Conservation (phyloP, 345 rosid species). For the Cochlearia excelsa region DNA sequence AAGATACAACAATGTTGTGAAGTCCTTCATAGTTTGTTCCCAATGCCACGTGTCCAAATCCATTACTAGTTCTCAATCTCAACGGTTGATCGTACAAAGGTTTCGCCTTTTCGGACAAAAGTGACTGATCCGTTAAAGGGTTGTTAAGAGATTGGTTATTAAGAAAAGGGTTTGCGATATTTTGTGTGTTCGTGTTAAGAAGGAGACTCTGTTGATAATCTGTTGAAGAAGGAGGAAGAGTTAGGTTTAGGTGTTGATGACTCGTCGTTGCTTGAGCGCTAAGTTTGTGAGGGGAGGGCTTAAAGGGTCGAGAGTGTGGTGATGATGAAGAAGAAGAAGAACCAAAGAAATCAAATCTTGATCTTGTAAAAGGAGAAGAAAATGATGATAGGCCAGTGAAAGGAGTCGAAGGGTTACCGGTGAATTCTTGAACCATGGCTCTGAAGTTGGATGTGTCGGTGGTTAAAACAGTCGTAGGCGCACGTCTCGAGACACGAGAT, state of each 20-base stretch:
- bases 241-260: constrained; percentile 11
- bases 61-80: constrained; percentile 25
- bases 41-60: constrained; percentile 25
- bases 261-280: constrained; percentile 28
- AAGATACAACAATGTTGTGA: constrained; percentile 46
- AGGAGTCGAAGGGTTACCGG: constrained; percentile 90
- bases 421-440: constrained; percentile 98
- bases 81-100: constrained; percentile 12
- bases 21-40: constrained; percentile 41
- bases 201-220: constrained; percentile 28
- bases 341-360: constrained; percentile 66
- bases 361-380: constrained; percentile 52
- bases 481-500: constrained; percentile 85
- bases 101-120: constrained; percentile 18
- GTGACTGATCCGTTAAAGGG: constrained; percentile 31
- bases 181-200: constrained; percentile 43
- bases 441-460: constrained; percentile 91
- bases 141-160: constrained; percentile 49
- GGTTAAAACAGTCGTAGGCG: constrained; percentile 86
- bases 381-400: constrained; percentile 47
- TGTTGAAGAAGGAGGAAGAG: constrained; percentile 25
- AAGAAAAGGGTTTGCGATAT: constrained; percentile 43
- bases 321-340: constrained; percentile 43
- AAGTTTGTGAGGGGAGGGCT: constrained; percentile 52
- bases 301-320: constrained; percentile 37